phyloP scores from a whole-genome alignment of 306 rosid species.

The Medicago truncatula region MtrunA17r5.0-ANR NC_053048.1:8447501-8448000 shows the following conservation, averaged over 20 bases:
- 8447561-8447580: conserved; percentile 58
- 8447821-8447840: not conserved
- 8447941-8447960: not conserved
- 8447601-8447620: conserved; percentile 69
- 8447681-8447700: too few species aligned
- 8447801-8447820: not conserved
- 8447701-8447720: too few species aligned
- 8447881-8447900: not conserved
- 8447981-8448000: conserved; percentile 36
- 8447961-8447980: not conserved
- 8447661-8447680: not conserved
- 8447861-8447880: not conserved
- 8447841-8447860: not conserved
- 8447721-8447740: not conserved
- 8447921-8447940: not conserved
- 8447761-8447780: not conserved
- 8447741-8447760: not conserved
- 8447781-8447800: not conserved
- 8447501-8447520: conserved; percentile 70
- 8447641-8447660: conserved; percentile 43
- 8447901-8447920: not conserved
- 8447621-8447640: conserved; percentile 67
- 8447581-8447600: conserved; percentile 63
- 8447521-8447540: conserved; percentile 65
- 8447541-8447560: conserved; percentile 69